phyloP scores from a whole-genome alignment of 441 rosid genomes.

The Breynia disticha region DNA sequence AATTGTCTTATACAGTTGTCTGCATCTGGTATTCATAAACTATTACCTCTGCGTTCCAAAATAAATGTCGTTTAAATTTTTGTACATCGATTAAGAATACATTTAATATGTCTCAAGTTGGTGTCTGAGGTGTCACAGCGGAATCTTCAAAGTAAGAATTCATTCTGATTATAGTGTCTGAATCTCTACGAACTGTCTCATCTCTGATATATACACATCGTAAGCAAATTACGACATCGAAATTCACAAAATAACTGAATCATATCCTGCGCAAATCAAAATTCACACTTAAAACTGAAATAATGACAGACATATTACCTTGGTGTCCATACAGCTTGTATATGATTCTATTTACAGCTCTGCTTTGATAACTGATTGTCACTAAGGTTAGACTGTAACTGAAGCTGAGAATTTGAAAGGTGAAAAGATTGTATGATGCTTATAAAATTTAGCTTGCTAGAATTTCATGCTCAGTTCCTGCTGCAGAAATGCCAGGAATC shows the following conservation, averaged over 20 bases:
- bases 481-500: slow-evolving; percentile 8
- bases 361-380: slow-evolving; percentile 10
- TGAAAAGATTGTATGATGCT: slow-evolving; percentile 1
- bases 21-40: background rate
- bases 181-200: no score
- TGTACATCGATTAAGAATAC: no score
- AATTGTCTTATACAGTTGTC: background rate
- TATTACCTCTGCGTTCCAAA: no score
- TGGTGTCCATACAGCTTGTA: slow-evolving; percentile 17
- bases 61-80: no score
- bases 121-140: no score
- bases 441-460: slow-evolving; percentile 16
- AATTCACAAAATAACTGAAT: background rate
- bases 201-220: no score
- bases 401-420: slow-evolving; percentile 9
- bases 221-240: background rate
- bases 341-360: slow-evolving; percentile 27
- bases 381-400: background rate
- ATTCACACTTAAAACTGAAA: slow-evolving; percentile 8
- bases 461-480: slow-evolving; percentile 13
- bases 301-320: slow-evolving; percentile 9
- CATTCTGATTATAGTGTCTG: no score
- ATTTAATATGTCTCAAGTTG: no score
- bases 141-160: no score
- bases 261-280: background rate